phyloP scores from a whole-genome alignment of 23 red algal genomes.

The Gracilaria caudata region DNA sequence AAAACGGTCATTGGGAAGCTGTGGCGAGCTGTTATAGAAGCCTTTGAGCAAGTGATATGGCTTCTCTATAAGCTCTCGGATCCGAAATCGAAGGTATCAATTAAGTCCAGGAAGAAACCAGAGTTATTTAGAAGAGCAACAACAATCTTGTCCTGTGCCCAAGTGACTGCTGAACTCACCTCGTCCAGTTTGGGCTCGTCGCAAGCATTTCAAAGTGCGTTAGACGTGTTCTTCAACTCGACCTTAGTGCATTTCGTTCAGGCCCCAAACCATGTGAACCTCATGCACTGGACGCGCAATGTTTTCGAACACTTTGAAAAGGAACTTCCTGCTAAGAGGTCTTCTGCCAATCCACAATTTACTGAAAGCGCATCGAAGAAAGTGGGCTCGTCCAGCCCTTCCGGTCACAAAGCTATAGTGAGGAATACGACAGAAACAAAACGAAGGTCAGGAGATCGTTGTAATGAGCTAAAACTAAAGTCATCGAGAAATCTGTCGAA shows the following conservation, averaged over 20 bases:
- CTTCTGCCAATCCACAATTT: background rate
- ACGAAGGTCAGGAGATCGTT: background rate
- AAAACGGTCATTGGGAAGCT: background rate
- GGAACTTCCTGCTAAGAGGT: background rate
- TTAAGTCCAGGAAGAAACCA: background rate
- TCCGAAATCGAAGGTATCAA: background rate
- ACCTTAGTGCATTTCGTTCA: conserved; percentile 5
- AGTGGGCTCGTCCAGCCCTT: background rate
- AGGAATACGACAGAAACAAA: background rate
- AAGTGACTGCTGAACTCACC: conserved; percentile 4
- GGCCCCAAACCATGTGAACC: background rate
- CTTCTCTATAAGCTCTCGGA: background rate
- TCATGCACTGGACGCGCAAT: background rate
- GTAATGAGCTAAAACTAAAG: background rate
- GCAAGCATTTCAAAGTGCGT: background rate
- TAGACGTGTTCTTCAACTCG: background rate
- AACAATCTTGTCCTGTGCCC: conserved; percentile 23
- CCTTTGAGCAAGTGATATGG: conserved; percentile 23
- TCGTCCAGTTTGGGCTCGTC: conserved; percentile 5
- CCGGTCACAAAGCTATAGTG: no score
- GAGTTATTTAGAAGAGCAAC: conserved; percentile 15
- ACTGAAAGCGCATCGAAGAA: background rate
- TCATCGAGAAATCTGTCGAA: background rate
- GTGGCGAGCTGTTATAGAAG: conserved; percentile 18
- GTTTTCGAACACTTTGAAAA: conserved; percentile 41